Base-by-base conservation (phyloP, 208 protist species). In the Trypanosoma theileri region DNA sequence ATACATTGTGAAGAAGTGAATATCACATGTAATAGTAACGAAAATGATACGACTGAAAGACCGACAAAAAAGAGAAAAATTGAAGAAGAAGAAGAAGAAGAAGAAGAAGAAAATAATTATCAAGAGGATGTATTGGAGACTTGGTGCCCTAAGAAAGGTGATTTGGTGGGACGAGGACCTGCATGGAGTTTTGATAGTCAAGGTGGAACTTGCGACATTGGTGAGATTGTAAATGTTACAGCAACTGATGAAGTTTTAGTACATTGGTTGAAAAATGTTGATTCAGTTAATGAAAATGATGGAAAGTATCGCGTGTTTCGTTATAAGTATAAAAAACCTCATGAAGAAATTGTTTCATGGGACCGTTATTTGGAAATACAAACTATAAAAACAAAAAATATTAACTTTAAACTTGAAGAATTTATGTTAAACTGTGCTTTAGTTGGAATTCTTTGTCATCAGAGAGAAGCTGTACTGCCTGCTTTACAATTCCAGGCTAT, bases 401-500 rank as follows among this genome's bases (percentile, higher is more conserved):
- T 83, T 14, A 70, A 77, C 22, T 73, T 95, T 42, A 79, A 76
- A 8, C 19, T 85, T 52, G 69, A 90, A 35, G 87, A 96, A 61
- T 85, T 96, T 59, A 78, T 85, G 59, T 71, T 86, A 50, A 77
- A 82, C 10, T 80, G 85, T 58, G 83, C 82, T 24, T 67, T 93
- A 9, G 74, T 73, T 40, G 86, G 87, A 11, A 74, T 86, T 42
- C 46, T 96, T 52, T 93, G 90, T 68, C 73, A 88, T 55, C 81
- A 96, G 59, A 69, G 65, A 45, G 90, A 96, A 45, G 56, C 82
- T 10, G 79, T 92, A 35, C 71, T 89, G 19, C 84, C 81, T 11
- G 67, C 79, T 24, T 58, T 93, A 40, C 90, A 96, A 70, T 92
- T 89, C 75, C 82, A 91, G 57, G 81, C 85, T 3, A 82, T 93